Percentiles rank a stretch among this genome's conserved stretches.
phyloP scores from a whole-genome alignment of 2,329 filamentous ascomycete genomes.

The Nigrospora oryzae region DNA sequence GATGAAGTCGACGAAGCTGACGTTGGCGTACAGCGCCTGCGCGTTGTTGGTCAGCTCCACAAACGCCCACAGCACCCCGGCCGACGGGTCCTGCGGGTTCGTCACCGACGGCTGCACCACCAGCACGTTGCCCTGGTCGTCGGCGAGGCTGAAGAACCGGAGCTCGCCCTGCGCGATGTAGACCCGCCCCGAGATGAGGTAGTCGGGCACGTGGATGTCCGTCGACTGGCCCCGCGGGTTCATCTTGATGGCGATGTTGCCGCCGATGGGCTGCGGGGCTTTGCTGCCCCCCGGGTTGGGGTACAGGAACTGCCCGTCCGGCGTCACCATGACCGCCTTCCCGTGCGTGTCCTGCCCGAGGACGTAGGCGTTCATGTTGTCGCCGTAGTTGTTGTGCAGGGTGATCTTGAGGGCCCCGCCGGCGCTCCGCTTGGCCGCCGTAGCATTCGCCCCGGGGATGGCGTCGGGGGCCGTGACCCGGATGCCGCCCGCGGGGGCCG shows the following conservation, averaged over 20 bases:
- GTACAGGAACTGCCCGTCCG: slow-evolving; percentile 29
- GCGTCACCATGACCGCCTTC: slow-evolving; percentile 27
- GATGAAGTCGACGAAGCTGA: slow-evolving; percentile 44
- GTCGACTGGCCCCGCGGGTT: slow-evolving; percentile 25
- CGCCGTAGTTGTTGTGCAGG: slow-evolving; percentile 1
- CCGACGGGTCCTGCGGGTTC: slow-evolving; percentile 32
- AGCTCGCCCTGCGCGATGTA: slow-evolving; percentile 31
- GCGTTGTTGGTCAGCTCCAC: slow-evolving; percentile 37
- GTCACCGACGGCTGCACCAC: slow-evolving; percentile 40
- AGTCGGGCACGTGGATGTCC: slow-evolving; percentile 28
- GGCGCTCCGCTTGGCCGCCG: slow-evolving; percentile 1
- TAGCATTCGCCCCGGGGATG: slow-evolving; percentile 6
- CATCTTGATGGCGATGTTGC: slow-evolving; percentile 26
- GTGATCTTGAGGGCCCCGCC: neutral
- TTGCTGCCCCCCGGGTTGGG: slow-evolving; percentile 22
- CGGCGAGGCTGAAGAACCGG: slow-evolving; percentile 26
- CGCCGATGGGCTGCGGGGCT: slow-evolving; percentile 21
- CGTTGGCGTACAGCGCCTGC: slow-evolving; percentile 34
- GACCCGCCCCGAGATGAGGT: slow-evolving; percentile 29
- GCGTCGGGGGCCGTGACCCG: slow-evolving; percentile 7
- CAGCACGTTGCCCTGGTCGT: slow-evolving; percentile 16
- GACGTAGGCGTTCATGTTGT: slow-evolving; percentile 29
- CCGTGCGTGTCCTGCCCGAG: slow-evolving; percentile 26
- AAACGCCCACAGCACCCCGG: slow-evolving; percentile 38
- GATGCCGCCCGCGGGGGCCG: neutral